Base-by-base conservation (phyloP, 23 red algal species). In the Chondrus crispus region DNA sequence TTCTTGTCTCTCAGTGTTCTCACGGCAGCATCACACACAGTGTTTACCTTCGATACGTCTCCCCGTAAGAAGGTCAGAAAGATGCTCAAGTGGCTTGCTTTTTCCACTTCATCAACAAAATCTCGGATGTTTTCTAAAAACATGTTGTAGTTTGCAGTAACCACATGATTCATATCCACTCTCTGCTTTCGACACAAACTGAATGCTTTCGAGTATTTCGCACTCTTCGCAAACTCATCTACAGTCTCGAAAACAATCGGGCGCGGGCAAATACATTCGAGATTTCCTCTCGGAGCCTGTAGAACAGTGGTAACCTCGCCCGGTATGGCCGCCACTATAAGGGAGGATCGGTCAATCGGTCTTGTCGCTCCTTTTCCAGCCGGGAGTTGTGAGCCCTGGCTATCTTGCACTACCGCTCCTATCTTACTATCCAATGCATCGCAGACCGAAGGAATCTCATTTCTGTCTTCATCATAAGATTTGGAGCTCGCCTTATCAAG, bases 281-380 rank as follows among this genome's bases (percentile, higher is more conserved):
- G 54, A 60, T 97, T 97, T 52, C 95, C 95, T 20, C 95, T 83
- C 5, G 95, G 95, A 3, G 91, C 85, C 45, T 93, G 82, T 29
- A 97, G 38, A 13, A 97, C 85, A 76, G 94, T 74, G 28, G 48
- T 80, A 32, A 91, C 45, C 10, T 79, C 87, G 40, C 42, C 49
- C 28, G 47, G 51, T 5, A 97, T 52, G 5, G 68, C 82, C 16
- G 48, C 22, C 3, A 97, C 68, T 10, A 97, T 68, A 10, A 94
- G 45, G 20, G 95, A 93, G 20, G 90, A 90, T 7, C 95, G 90
- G 72, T 97, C 95, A 76, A 97, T 83, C 9, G 90, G 93, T 68
- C 86, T 54, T 12, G 54, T 89, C 19, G 83, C 75, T 18, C 85
- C 93, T 30, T 62, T 54, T 12, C 76, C 83, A 14, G 13, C 83